Conservation (phyloP, 306 rosid species). For the Senna siamea region DNA sequence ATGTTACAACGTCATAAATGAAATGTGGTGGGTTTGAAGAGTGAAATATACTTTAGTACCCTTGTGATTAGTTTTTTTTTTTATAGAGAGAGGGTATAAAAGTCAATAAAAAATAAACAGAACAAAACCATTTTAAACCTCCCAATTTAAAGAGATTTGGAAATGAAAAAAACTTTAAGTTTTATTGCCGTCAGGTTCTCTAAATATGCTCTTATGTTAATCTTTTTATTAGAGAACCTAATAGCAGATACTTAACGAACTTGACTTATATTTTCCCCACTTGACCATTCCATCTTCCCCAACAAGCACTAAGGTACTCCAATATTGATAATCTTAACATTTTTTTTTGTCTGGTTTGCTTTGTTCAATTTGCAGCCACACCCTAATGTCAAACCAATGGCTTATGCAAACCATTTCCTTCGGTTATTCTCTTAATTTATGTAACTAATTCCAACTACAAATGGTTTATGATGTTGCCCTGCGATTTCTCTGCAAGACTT, state of each 20-base stretch:
- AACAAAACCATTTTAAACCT: no score
- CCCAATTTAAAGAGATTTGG: background rate
- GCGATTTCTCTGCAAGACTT: slow-evolving; percentile 33
- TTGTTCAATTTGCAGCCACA: slow-evolving; percentile 72
- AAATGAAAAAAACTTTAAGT: no score
- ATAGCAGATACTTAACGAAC: no score
- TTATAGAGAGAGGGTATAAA: background rate
- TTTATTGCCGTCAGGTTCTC: no score
- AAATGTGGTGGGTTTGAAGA: background rate
- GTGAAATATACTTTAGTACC: no score
- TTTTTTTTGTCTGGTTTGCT: background rate
- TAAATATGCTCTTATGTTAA: no score
- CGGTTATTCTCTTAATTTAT: slow-evolving; percentile 62
- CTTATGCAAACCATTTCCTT: slow-evolving; percentile 93
- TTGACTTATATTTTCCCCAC: no score
- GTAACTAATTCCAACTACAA: slow-evolving; percentile 26
- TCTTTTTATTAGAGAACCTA: no score
- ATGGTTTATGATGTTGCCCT: slow-evolving; percentile 27
- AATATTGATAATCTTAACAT: background rate
- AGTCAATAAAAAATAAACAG: no score
- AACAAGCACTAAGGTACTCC: background rate
- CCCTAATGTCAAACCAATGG: slow-evolving; percentile 97
- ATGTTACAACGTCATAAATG: background rate
- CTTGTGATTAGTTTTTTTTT: no score
- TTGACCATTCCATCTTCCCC: no score